These are phyloP conservation scores for Blastocystis sp. DNA, from an alignment of 352 stramenopile species.

Conservation along the genomic window DNA sequence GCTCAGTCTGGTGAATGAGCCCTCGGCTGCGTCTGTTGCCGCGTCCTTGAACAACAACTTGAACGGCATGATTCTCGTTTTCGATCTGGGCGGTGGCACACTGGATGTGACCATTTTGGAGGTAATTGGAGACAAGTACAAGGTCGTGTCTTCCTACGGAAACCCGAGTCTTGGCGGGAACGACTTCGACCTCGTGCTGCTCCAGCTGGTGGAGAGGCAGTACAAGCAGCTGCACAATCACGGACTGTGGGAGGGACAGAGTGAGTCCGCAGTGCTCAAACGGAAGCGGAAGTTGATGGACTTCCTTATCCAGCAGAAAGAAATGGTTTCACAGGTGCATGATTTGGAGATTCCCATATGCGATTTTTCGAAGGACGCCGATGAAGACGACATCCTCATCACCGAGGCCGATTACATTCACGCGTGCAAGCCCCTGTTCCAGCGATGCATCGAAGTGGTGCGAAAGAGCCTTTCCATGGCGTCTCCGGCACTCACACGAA, in stretches of 20 bases:
- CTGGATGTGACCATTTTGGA: slow-evolving; percentile 84
- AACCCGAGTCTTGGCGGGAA: slow-evolving; percentile 82
- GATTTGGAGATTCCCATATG: slow-evolving; percentile 94
- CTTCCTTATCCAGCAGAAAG: slow-evolving; percentile 87
- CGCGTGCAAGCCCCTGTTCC: slow-evolving; percentile 89
- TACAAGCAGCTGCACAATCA: neutral
- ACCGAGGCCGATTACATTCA: neutral
- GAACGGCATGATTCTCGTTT: slow-evolving; percentile 82
- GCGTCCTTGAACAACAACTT: slow-evolving; percentile 75
- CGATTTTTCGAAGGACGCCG: slow-evolving; percentile 92
- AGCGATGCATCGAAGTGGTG: slow-evolving; percentile 94
- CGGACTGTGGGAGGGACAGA: neutral
- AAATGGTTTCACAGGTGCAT: slow-evolving; percentile 91
- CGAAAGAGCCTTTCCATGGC: slow-evolving; percentile 93
- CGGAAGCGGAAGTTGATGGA: slow-evolving; percentile 93
- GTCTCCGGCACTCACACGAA: slow-evolving; percentile 86
- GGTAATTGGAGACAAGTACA: slow-evolving; percentile 76
- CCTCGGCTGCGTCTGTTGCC: slow-evolving; percentile 77
- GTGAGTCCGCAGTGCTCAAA: slow-evolving; percentile 88
- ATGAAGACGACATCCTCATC: slow-evolving; percentile 88
- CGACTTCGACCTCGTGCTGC: slow-evolving; percentile 76
- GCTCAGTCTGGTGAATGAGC: slow-evolving; percentile 89
- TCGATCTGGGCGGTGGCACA: slow-evolving; percentile 85
- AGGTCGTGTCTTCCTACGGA: slow-evolving; percentile 82
- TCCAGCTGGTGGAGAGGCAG: slow-evolving; percentile 4